These are phyloP conservation scores for Chionographis japonica DNA, from an alignment of 106 monocot genomes.

Conservation along the genomic window DNA sequence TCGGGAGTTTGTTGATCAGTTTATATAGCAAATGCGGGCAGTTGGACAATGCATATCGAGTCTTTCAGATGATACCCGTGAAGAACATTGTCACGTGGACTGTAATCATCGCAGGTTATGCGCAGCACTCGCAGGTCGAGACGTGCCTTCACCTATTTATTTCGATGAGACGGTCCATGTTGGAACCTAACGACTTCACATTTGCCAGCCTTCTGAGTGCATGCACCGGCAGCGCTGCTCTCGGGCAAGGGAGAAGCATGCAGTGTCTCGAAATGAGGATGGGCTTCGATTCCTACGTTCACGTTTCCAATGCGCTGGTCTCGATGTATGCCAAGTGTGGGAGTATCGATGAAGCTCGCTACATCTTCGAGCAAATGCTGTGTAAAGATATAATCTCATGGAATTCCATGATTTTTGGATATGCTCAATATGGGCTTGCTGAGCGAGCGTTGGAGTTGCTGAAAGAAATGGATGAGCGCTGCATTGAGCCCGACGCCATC, in stretches of 20 bases:
- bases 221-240: slow-evolving; percentile 38
- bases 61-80: slow-evolving; percentile 29
- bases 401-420: slow-evolving; percentile 59
- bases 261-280: slow-evolving; percentile 29
- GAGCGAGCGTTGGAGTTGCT: slow-evolving; percentile 27
- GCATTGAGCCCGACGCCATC: slow-evolving; percentile 28
- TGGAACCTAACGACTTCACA: slow-evolving; percentile 53
- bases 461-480: slow-evolving; percentile 25
- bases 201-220: slow-evolving; percentile 42
- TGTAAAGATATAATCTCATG: slow-evolving; percentile 45
- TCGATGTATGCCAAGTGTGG: slow-evolving; percentile 61
- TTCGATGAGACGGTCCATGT: slow-evolving; percentile 19
- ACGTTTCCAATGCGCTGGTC: slow-evolving; percentile 46
- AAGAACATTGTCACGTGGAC: slow-evolving; percentile 44
- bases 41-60: slow-evolving; percentile 22
- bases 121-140: slow-evolving; percentile 27
- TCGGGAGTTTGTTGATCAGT: slow-evolving; percentile 43
- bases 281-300: slow-evolving; percentile 33
- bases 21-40: slow-evolving; percentile 35
- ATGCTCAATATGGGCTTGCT: slow-evolving; percentile 45
- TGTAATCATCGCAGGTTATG: slow-evolving; percentile 42
- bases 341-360: slow-evolving; percentile 26
- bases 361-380: slow-evolving; percentile 30
- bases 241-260: slow-evolving; percentile 40
- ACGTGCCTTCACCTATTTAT: slow-evolving; percentile 30